A percentile compares a stretch with the other conserved stretches of the same genome.
These are phyloP conservation scores for Selenicereus undatus DNA, from an alignment of 148 eudicot genomes.

Conservation along the genomic window DNA sequence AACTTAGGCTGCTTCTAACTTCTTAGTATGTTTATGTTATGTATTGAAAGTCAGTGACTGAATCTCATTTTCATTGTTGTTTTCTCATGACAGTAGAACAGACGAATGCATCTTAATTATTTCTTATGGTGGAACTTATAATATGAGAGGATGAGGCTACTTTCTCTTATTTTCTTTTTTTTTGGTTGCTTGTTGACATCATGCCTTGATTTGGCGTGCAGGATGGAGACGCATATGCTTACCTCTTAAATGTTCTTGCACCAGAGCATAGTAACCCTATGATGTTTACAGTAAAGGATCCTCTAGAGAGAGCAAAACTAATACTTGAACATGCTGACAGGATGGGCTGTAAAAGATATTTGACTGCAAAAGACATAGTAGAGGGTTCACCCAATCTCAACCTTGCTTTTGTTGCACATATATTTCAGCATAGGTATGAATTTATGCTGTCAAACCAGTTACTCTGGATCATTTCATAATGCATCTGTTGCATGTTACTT, in stretches of 20 bases:
- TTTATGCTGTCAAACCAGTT: not conserved
- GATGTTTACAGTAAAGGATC: conserved; percentile 62
- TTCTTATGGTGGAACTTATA: not conserved
- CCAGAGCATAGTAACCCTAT: conserved; percentile 83
- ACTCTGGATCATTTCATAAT: conserved; percentile 4
- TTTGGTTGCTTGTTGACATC: not conserved
- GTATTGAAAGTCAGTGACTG: not conserved
- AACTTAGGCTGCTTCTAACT: not conserved
- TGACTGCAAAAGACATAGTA: conserved; percentile 96
- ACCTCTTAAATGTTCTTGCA: conserved; percentile 89
- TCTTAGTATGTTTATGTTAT: not conserved
- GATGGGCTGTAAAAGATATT: conserved; percentile 99
- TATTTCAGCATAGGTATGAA: conserved; percentile 93
- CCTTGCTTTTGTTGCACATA: conserved; percentile 98
- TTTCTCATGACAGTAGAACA: not conserved
- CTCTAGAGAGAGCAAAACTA: conserved; percentile 73
- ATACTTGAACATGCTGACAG: conserved; percentile 96
- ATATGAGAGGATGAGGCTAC: not conserved
- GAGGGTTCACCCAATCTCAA: conserved; percentile 98
- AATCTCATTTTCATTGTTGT: not conserved
- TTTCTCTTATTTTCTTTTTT: not conserved
- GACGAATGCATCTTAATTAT: not conserved
- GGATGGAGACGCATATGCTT: conserved; percentile 98
- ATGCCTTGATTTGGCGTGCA: conserved; percentile 30
- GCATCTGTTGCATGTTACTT: not conserved